Evolutionary conservation across 1,139 yeast species (phyloP), one percentile per base, ranked within the genome.

Genomic region (Suhomyces maxii): DNA sequence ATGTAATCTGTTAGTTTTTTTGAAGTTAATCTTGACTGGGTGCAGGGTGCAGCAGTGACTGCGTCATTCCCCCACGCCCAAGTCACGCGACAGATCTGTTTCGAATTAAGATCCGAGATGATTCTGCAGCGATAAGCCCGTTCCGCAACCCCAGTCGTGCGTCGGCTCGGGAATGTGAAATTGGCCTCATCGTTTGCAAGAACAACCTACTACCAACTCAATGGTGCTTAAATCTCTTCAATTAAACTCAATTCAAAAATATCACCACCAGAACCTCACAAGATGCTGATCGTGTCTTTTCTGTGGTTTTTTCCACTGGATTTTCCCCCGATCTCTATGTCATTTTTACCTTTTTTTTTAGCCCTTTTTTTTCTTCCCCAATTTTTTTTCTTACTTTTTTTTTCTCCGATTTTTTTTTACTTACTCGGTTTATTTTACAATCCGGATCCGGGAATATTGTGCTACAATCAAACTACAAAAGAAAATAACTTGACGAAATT

Each of bases 31-130:
- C 26, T 13, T 18, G 37, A 12, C 26, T 12, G 23, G 11, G 26
- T 14, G 8, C 37, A 28, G 35, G 35, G 13, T n/a, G 39, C 36
- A 32, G 41, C 25, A 37, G 37, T 41, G 44, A 41, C 44, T 41
- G 39, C 40, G 40, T 41, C 40, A 41, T 41, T 38, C 44, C 44
- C 18, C 44, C 44, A 41, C 44, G 44, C 33, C 33, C 38, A 32
- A 28, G 44, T 41, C 44, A 41, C 44, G 40, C 44, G 44, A 41
- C 33, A 31, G 36, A 26, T 32, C 31, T 28, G 31, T 28, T 28
- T 28, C 31, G 6, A 28, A 28, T 28, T 28, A 28, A 26, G 40
- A 41, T 41, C 44, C 34, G 34, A 34, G 38, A 34, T 42, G 31
- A 11, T 9, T 28, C 31, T 28, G 31, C 31, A 28, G 11, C 31